These are phyloP conservation scores for Daldinia bambusicola DNA, from an alignment of 495 filamentous ascomycete genomes.

Conservation along the genomic window DNA sequence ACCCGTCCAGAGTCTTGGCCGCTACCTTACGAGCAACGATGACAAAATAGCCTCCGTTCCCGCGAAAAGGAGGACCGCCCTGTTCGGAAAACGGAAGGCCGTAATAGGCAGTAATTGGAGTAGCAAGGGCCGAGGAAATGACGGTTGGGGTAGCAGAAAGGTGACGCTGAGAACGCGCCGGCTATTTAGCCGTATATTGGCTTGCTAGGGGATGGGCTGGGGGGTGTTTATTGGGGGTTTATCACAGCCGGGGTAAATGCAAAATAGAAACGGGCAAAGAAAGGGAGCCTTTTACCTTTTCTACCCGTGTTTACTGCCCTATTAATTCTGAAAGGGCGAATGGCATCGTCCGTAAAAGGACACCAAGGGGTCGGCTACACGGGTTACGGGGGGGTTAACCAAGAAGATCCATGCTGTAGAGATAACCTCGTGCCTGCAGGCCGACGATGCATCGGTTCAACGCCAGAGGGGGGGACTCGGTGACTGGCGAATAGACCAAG, in stretches of 20 bases:
- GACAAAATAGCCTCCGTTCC: slow-evolving; percentile 37
- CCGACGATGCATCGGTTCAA: slow-evolving; percentile 31
- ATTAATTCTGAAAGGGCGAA: slow-evolving; percentile 39
- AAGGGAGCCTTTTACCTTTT: slow-evolving; percentile 37
- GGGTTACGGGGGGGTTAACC: slow-evolving; percentile 13
- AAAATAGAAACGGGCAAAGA: slow-evolving; percentile 11
- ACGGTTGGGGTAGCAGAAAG: slow-evolving; percentile 37
- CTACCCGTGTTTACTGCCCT: slow-evolving; percentile 26
- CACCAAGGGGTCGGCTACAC: slow-evolving; percentile 17
- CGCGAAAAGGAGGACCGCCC: slow-evolving; percentile 28
- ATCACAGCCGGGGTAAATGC: slow-evolving; percentile 43
- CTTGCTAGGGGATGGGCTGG: slow-evolving; percentile 21
- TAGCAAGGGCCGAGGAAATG: slow-evolving; percentile 43
- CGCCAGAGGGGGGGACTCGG: slow-evolving; percentile 23
- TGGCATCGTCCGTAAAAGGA: slow-evolving; percentile 22
- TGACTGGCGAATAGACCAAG: slow-evolving; percentile 38
- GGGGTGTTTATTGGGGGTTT: slow-evolving; percentile 34
- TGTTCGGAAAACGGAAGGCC: slow-evolving; percentile 47
- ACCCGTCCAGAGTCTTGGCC: slow-evolving; percentile 36
- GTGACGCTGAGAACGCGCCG: slow-evolving; percentile 40
- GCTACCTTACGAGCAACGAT: slow-evolving; percentile 24
- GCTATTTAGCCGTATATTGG: slow-evolving; percentile 51
- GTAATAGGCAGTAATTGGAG: slow-evolving; percentile 39
- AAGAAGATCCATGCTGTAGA: slow-evolving; percentile 21
- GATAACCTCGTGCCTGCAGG: slow-evolving; percentile 44